A percentile compares a stretch with the other conserved stretches of the same genome.
These are phyloP conservation scores for Pholiota conissans DNA, from an alignment of 768 basidiomycete species.

Conservation along the genomic window DNA sequence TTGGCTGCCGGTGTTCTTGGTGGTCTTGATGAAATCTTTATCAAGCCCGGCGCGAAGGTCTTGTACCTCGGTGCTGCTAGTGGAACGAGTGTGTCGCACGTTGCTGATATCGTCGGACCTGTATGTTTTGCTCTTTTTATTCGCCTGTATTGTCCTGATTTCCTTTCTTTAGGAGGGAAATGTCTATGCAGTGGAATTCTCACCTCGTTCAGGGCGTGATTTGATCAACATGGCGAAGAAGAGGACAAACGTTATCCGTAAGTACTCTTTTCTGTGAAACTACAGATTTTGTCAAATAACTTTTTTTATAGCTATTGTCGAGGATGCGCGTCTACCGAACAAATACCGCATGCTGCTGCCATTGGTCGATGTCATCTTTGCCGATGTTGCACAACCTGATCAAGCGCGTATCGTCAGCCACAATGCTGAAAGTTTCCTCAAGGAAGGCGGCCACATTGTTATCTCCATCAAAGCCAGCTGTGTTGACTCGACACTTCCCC, in stretches of 20 bases:
- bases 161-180: slow-evolving; percentile 71
- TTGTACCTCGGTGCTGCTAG: slow-evolving; percentile 97
- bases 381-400: slow-evolving; percentile 97
- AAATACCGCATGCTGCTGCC: slow-evolving; percentile 97
- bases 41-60: slow-evolving; percentile 93
- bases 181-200: slow-evolving; percentile 99
- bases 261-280: slow-evolving; percentile 27
- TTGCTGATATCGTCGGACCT: slow-evolving; percentile 97
- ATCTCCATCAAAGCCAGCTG: slow-evolving; percentile 99
- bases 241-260: slow-evolving; percentile 97
- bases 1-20: slow-evolving; percentile 95
- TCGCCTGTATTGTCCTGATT: slow-evolving; percentile 8
- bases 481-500: slow-evolving; percentile 93
- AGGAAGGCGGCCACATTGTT: slow-evolving; percentile 87
- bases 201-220: slow-evolving; percentile 93
- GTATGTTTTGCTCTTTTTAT: slow-evolving; percentile 42
- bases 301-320: slow-evolving; percentile 74
- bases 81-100: slow-evolving; percentile 97
- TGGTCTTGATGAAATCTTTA: slow-evolving; percentile 91
- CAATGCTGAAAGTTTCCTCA: slow-evolving; percentile 96
- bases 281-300: background rate
- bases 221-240: slow-evolving; percentile 99
- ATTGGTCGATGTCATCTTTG: slow-evolving; percentile 96
- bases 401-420: slow-evolving; percentile 94
- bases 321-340: slow-evolving; percentile 95